Conservation (phyloP, 2,329 filamentous ascomycete genomes). For the Penicillium concentricum region DNA sequence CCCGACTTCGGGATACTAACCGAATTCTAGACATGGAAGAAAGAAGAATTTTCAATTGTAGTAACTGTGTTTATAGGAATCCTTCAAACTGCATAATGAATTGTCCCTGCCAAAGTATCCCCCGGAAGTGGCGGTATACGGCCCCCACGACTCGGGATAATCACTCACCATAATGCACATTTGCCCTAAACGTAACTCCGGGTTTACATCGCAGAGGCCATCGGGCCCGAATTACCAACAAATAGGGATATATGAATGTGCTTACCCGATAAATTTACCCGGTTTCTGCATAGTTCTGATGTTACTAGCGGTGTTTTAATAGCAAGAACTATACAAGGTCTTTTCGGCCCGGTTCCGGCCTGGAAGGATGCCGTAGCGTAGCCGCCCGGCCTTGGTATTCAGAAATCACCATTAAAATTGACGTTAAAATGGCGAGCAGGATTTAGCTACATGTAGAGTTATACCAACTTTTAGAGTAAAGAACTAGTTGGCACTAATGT, state of each 20-base stretch:
- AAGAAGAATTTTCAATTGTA: background rate
- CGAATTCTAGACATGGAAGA: background rate
- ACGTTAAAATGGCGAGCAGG: background rate
- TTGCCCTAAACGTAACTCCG: constrained; percentile 4
- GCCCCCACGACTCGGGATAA: background rate
- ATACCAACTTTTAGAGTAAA: background rate
- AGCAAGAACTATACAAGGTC: background rate
- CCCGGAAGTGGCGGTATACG: background rate
- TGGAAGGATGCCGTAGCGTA: background rate
- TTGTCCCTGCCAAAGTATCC: background rate
- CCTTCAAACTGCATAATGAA: background rate
- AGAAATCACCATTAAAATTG: background rate
- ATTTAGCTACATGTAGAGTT: background rate
- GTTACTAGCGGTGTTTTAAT: background rate
- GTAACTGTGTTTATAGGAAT: background rate
- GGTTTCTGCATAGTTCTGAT: background rate
- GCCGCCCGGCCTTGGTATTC: background rate
- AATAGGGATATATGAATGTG: background rate
- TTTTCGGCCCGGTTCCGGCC: constrained; percentile 1
- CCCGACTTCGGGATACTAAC: background rate
- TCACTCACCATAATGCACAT: background rate
- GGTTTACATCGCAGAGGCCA: background rate
- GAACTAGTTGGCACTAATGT: constrained; percentile 19
- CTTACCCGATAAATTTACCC: background rate
- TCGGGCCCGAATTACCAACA: background rate